Evolutionary conservation across 768 basidiomycete genomes (phyloP), one percentile per base, ranked within the genome.

Genomic region (Boletus rufocinnamomeus): DNA sequence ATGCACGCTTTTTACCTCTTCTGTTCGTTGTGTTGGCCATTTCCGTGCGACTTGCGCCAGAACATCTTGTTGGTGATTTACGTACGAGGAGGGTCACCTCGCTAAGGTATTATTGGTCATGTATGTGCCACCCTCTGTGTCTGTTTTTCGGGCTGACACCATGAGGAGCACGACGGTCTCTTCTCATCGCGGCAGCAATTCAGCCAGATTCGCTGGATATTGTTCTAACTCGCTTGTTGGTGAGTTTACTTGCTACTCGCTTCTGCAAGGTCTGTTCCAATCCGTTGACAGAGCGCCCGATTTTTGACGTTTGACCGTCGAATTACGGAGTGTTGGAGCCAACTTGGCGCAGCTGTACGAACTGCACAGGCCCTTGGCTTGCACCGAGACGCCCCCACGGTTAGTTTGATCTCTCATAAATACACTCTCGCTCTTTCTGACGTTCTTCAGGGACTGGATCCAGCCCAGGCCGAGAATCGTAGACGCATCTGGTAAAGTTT

Each of bases 321-420:
- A 48, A 89, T 96, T 58, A 95, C 94, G 9, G 95, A 97, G 75
- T 95, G 94, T 67, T 98, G 95, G 93, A 93, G 91, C 70, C 93
- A 96, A 67, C 79, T 98, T 19, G 95, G 95, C 37, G 94, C 95
- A 7, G 93, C 93, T 49, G 88, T 98, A 16, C 77, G 94, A 58
- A 97, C 95, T 34, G 95, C 94, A 10, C 94, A 96, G 67, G 95
- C 95, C 4, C 84, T 98, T 23, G 95, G 95, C 10, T 75, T 98
- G 37, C 95, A 97, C 74, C 83, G 95, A 51, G 95, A 98, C 90
- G 83, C 87, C 2, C 86, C 85, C 35, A 86, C 92, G 79, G 92
- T 94, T 67, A 69, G 84, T 63, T n/a, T 28, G 45, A 46, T 41
- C 6, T 44, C 35, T 21, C 21, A 44, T 28, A n/a, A n/a, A 59